Evolutionary conservation across 2,329 filamentous ascomycete species (phyloP).

Genomic region (Fusarium caatingaense): DNA sequence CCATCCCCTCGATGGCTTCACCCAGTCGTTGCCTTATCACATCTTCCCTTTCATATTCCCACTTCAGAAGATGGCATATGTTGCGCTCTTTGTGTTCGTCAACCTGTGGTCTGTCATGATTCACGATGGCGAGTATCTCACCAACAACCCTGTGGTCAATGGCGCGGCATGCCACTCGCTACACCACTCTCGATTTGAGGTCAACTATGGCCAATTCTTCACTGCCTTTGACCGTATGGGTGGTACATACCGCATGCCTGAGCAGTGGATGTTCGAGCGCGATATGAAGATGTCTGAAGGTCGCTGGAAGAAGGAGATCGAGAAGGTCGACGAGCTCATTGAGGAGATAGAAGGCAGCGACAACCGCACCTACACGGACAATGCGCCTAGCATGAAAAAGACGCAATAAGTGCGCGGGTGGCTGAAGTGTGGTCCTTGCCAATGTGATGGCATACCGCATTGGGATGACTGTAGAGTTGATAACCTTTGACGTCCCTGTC

Average conservation of each 20-base stretch:
- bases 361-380: slow-evolving; percentile 58
- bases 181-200: slow-evolving; percentile 72
- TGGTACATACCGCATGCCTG: slow-evolving; percentile 87
- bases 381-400: slow-evolving; percentile 59
- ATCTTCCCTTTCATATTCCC: slow-evolving; percentile 93
- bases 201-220: slow-evolving; percentile 94
- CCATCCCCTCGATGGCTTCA: slow-evolving; percentile 91
- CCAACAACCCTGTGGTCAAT: slow-evolving; percentile 91
- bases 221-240: slow-evolving; percentile 91
- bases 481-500: not conserved
- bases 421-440: not conserved
- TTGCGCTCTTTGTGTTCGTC: slow-evolving; percentile 88
- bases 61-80: slow-evolving; percentile 89
- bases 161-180: slow-evolving; percentile 87
- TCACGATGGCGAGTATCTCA: slow-evolving; percentile 93
- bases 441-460: not conserved
- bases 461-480: not conserved
- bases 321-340: slow-evolving; percentile 70
- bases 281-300: slow-evolving; percentile 85
- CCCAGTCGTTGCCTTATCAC: slow-evolving; percentile 91
- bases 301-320: slow-evolving; percentile 81
- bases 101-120: slow-evolving; percentile 98
- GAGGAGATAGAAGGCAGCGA: slow-evolving; percentile 74
- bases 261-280: slow-evolving; percentile 84
- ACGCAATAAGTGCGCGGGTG: slow-evolving; percentile 26